phyloP scores from a whole-genome alignment of 768 basidiomycete species.

The Ramaria rubella region DNA sequence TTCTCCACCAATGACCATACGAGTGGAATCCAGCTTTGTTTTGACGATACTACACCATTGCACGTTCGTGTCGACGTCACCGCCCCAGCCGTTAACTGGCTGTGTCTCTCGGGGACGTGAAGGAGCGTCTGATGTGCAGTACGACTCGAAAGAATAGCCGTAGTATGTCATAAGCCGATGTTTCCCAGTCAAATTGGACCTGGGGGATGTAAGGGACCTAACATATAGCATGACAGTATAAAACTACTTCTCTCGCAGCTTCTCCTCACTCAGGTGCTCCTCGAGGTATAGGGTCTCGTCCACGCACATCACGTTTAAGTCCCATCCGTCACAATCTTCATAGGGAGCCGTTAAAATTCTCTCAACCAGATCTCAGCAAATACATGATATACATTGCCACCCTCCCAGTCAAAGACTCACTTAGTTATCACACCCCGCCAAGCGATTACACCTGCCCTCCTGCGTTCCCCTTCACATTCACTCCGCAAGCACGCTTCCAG shows the following conservation, averaged over 20 bases:
- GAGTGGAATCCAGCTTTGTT: constrained; percentile 67
- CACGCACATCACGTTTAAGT: constrained; percentile 75
- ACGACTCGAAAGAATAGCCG: constrained; percentile 88
- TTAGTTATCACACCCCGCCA: constrained; percentile 87
- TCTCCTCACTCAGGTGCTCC: constrained; percentile 57
- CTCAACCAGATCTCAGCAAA: constrained; percentile 19
- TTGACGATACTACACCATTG: constrained; percentile 91
- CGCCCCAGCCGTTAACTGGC: constrained; percentile 53
- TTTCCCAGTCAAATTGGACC: constrained; percentile 58
- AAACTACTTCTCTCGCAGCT: constrained; percentile 58
- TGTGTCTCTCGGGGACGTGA: constrained; percentile 21
- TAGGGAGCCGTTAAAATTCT: constrained; percentile 80
- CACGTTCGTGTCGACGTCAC: constrained; percentile 79
- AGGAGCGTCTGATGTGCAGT: constrained; percentile 50
- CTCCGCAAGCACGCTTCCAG: constrained; percentile 49
- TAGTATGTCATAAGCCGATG: constrained; percentile 67
- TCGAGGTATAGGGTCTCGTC: constrained; percentile 69
- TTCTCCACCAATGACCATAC: constrained; percentile 80
- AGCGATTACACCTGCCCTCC: constrained; percentile 25
- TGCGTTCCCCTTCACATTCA: constrained; percentile 29
- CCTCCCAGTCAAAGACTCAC: constrained; percentile 34
- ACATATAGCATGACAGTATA: neutral
- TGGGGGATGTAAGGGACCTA: constrained; percentile 22
- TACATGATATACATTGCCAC: too few species aligned
- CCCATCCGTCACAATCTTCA: constrained; percentile 73